Base-by-base conservation (phyloP, 2,329 filamentous ascomycete species). In the Cladosporium sp. region DNA sequence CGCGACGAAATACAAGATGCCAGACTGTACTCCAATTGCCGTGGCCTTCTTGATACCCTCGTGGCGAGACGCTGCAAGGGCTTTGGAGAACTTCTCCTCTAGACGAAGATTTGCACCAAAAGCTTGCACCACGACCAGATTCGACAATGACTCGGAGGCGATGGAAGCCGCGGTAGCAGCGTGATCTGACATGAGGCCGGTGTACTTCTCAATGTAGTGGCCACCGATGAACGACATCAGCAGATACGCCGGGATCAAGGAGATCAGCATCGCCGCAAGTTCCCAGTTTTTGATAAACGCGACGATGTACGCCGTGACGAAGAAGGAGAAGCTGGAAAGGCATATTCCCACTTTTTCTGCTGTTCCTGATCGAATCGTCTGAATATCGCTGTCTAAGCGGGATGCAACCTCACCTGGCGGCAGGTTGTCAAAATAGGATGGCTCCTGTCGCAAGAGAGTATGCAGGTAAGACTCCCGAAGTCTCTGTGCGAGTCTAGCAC, bases 261-360 rank as follows among this genome's bases (percentile, higher is more conserved):
- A 83, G 9, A 85, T 64, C 32, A 87, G 72, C 67, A 86, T 85
- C 3, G 74, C 82, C 0, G 85, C 82, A 8, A 88, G 73, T 45
- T 74, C 74, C 13, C 78, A 72, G 59, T 85, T 75, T 60, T 84
- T 82, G 63, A 82, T 78, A 57, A 87, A 87, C 1, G 83, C 82
- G 13, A 87, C 79, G 4, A 83, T 72, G 56, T 85, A 87, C 3
- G 83, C 80, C 0, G 84, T 82, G 49, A 86, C 63, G 62, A 87
- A 87, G 66, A 86, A 87, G 2, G 81, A 81, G 9, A 80, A 66
- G 46, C 77, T 82, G 19, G 78, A 76, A 4, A 87, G 73, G 58
- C 79, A 77, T 33, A 86, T 79, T 48, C 84, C 84, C 13, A 86
- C 83, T 65, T 88, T 88, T 66, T 87, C 85, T 1, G 81, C 83